These are phyloP conservation scores for Cryptococcus wingfieldii DNA, from an alignment of 1,284 basidiomycete genomes.

Conservation along the genomic window DNA sequence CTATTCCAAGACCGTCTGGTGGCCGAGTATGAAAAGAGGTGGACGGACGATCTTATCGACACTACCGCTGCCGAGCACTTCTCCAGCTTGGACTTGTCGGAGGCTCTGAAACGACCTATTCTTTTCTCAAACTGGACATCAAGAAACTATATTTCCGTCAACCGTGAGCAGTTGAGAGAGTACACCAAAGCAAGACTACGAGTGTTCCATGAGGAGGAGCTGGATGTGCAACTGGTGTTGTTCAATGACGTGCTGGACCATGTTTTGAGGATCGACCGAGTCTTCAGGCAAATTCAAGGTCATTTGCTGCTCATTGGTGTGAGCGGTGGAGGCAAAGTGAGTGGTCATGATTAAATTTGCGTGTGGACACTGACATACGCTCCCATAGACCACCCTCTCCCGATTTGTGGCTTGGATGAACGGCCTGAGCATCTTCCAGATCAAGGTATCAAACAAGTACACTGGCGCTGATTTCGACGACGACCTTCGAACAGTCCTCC, in stretches of 20 bases:
- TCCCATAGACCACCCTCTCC: conserved; percentile 82
- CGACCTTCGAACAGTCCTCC: conserved; percentile 87
- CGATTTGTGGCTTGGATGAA: conserved; percentile 99
- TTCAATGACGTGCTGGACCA: conserved; percentile 99
- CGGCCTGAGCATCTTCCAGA: conserved; percentile 95
- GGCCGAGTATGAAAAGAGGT: conserved; percentile 79
- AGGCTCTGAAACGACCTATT: conserved; percentile 82
- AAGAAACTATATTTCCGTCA: conserved; percentile 93
- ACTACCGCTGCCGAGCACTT: conserved; percentile 79
- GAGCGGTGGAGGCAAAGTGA: conserved; percentile 93
- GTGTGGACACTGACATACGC: not conserved
- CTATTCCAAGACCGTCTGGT: conserved; percentile 98
- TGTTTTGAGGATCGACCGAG: conserved; percentile 93
- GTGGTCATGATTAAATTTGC: conserved; percentile 13
- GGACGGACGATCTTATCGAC: conserved; percentile 95
- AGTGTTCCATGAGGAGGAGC: conserved; percentile 95
- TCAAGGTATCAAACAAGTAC: conserved; percentile 98
- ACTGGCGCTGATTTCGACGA: conserved; percentile 98
- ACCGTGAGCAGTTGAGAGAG: conserved; percentile 85
- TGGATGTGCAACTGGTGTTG: conserved; percentile 95
- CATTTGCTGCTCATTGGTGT: conserved; percentile 96
- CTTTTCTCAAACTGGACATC: conserved; percentile 99
- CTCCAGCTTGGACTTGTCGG: conserved; percentile 80
- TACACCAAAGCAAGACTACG: conserved; percentile 94
- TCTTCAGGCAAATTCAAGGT: conserved; percentile 97